Evolutionary conservation across 2,329 filamentous ascomycete genomes (phyloP), one percentile per base, ranked within the genome.

Genomic region (Coniochaeta ligniaria): DNA sequence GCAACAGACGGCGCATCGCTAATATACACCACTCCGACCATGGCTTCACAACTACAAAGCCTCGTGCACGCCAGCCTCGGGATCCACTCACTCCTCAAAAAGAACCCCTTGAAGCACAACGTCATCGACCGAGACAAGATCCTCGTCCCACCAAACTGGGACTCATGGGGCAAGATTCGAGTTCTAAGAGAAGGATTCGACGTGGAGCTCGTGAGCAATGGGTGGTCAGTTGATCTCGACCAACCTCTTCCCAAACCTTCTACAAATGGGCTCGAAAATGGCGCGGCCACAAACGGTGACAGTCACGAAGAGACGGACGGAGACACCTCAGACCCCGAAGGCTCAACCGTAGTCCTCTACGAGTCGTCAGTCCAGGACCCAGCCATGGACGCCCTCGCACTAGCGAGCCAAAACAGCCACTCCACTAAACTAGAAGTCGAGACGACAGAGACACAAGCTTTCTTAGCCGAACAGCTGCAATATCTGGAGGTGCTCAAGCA

Each of bases 81-180:
- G 59, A 93, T 96, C 72, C 91, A 91, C 63, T 96, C 91, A 24
- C 82, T 95, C 22, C 78, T 96, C 20, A 91, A 91, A 73, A 85
- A 87, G 64, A 84, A 91, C 69, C 85, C 89, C 26, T 81, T 96
- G 26, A 95, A 92, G 75, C 90, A 93, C 72, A 96, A 96, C 68
- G 90, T 96, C 63, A 95, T 96, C 66, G 95, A 95, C 75, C 84
- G 94, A 62, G 93, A 96, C 73, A 96, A 96, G 80, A 93, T 99
- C 60, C 82, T 97, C 6, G 90, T 99, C 0, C 94, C 94, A 1
- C 90, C 93, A 17, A 97, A 97, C 73, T 99, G 95, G 95, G 95
- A 99, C 74, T 97, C 93, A 0, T 97, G 92, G 91, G 93, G 92
- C 62, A 99, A 98, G 76, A 97, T 99, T 62, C 84, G 94, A 47